Evolutionary conservation across 2,329 filamentous ascomycete species (phyloP), one percentile per base, ranked within the genome.

Genomic region (Byssoonygena ceratinophila): DNA sequence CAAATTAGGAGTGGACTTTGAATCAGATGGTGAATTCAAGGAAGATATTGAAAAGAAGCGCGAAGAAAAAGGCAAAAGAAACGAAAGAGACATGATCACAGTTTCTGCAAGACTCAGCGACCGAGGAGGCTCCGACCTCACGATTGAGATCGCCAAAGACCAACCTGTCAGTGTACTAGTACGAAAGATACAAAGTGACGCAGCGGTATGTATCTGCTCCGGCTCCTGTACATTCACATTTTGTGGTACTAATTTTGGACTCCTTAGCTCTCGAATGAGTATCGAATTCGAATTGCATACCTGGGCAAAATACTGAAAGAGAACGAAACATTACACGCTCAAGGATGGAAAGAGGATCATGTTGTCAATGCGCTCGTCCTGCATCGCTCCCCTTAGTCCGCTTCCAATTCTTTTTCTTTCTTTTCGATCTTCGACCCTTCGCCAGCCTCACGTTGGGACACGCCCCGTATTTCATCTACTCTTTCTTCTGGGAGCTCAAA

Each of bases 301-400:
- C 77, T 92, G 68, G 90, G 90, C 59, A 87, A 82, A 64, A 79
- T 90, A 47, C 76, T 95, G 43, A 81, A 82, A 58, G 86, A 91
- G 58, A 75, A 76, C 51, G 65, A 78, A 18, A 76, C 83, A 0
- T 67, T 95, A 16, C 67, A 74, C 41, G 76, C 77, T 2, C 84
- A 92, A 60, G 85, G 84, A 46, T 95, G 87, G 85, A 79, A 82
- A 60, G 75, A 78, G 55, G 85, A 82, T 32, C 78, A 92, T 63
- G 74, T 92, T 31, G 71, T 94, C 51, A 92, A 90, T 64, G 88
- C 84, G 20, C 73, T 92, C 54, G 82, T 72, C 27, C 39, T 45
- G 14, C 14, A 34, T n/a, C 49, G 39, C 11, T 37, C 49, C 32
- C 7, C 29, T 6, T 51, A 22, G 41, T 22, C 1, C 4, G n/a